Evolutionary conservation across 345 rosid species (phyloP), one percentile per base, ranked within the genome.

Genomic region (Draba incana): DNA sequence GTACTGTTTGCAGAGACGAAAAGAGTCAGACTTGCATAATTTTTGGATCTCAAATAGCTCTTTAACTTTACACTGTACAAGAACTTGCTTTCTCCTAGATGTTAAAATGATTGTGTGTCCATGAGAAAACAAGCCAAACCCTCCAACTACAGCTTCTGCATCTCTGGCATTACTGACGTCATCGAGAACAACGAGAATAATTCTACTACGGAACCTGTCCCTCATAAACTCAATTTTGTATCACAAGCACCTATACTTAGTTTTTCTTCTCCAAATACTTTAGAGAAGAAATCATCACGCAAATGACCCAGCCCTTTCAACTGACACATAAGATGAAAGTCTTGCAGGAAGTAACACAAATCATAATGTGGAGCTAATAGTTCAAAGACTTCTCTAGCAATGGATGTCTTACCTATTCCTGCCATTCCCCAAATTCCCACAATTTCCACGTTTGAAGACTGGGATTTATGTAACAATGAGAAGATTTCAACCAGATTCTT

Each of bases 41-140:
- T 13, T 16, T 13, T 10, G 50, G 3, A 71, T 25, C 70, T 64
- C 42, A 2, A 44, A 54, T 8, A 2, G 52, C n/a, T 63, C 28
- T 46, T 38, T 55, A 47, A 64, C 76, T 1, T 56, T 72, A 3
- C 76, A 72, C 31, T 55, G 70, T 30, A 72, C 13, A 55, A 72
- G 76, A 72, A 72, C 65, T 64, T 72, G 76, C 48, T 64, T 72
- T 15, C 42, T 38, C 58, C 76, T 56, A 8, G 76, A 72, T 1
- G 76, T 72, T 38, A 72, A 38, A 2, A 64, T 72, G 37, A 71
- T 45, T 62, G 4, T 38, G 50, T 71, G 75, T 35, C 69, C 69
- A 35, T 12, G 69, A 62, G 75, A 72, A 63, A 72, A 63, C 76
- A 70, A 72, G 16, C 70, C 50, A 72, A 72, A 72, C 65, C 76